Base-by-base conservation (phyloP, 192 early-diverging fungal species). In the Entophlyctis luteolus region DNA sequence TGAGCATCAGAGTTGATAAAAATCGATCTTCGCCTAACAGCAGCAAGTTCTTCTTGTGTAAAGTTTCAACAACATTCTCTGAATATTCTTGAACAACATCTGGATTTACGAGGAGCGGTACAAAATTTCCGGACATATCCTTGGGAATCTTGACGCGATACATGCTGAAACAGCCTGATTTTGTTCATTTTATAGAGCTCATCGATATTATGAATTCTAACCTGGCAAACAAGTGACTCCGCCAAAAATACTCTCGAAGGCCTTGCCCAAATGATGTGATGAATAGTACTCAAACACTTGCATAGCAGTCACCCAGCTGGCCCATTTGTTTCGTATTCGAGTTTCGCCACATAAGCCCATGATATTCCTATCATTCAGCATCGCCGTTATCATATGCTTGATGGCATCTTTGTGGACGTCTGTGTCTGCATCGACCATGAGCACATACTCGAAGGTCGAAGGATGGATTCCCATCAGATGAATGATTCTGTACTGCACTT, bases 251-350 rank as follows among this genome's bases (percentile, higher is more conserved):
- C 90, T 89, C 79, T 98, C 95, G 70, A 98, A 98, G 0, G 93
- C 92, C 72, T 98, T 98, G 49, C 87, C 87, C 58, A 98, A 77
- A 74, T 96, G 93, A 74, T 98, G 95, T 38, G 91, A 93, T 55
- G 96, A 93, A 74, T 92, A 98, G 78, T 98, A 98, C 82, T 98
- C 95, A 75, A 92, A 98, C 18, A 98, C 95, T 77, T 98, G 95
- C 70, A 98, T 98, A 71, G 86, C 85, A 0, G 91, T 92, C 22
- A 95, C 90, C 93, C 92, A 86, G 0, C 65, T 90, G 29, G 87
- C 81, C 2, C 81, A 83, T 80, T 94, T 96, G 85, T 98, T 98
- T 20, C 84, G 89, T 76, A 98, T 92, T 73, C 90, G 85, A n/a
- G 95, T 94, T 78, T 98, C 95, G 53, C 95, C 94, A 76, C 95